phyloP scores from a whole-genome alignment of 805 yeast genomes.

The Yamadazyma olivae region DNA sequence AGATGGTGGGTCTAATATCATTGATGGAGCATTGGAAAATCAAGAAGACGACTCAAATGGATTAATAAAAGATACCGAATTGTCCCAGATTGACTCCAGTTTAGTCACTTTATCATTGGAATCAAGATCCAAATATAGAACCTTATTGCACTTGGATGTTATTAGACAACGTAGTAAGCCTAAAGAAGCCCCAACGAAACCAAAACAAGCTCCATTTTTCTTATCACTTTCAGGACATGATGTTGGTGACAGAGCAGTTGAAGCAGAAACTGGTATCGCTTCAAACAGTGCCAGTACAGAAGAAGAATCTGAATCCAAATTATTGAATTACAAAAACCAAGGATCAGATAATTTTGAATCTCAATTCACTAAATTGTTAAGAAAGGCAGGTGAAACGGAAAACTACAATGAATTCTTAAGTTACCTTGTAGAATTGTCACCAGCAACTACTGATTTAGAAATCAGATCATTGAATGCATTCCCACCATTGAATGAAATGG shows the following conservation, averaged over 20 bases:
- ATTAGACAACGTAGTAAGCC: conserved; percentile 89
- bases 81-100: conserved; percentile 58
- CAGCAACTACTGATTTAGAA: conserved; percentile 81
- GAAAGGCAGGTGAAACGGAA: conserved; percentile 43
- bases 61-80: conserved; percentile 39
- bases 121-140: conserved; percentile 75
- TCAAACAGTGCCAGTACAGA: conserved; percentile 9
- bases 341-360: conserved; percentile 60
- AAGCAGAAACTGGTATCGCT: conserved; percentile 32
- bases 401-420: conserved; percentile 52
- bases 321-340: conserved; percentile 28
- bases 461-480: conserved; percentile 70
- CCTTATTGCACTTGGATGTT: conserved; percentile 75
- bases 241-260: conserved; percentile 69
- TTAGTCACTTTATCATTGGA: conserved; percentile 73
- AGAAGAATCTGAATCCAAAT: conserved; percentile 23
- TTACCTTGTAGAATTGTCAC: conserved; percentile 59
- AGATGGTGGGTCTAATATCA: conserved; percentile 64
- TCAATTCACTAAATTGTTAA: conserved; percentile 61
- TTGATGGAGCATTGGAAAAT: conserved; percentile 75
- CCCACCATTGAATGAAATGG: conserved; percentile 67
- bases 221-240: conserved; percentile 60
- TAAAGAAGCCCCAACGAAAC: conserved; percentile 79
- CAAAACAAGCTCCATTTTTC: conserved; percentile 80
- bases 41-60: conserved; percentile 1